Evolutionary conservation across 75 land plant species (phyloP).

Genomic region (Isoetes taiwanensis): DNA sequence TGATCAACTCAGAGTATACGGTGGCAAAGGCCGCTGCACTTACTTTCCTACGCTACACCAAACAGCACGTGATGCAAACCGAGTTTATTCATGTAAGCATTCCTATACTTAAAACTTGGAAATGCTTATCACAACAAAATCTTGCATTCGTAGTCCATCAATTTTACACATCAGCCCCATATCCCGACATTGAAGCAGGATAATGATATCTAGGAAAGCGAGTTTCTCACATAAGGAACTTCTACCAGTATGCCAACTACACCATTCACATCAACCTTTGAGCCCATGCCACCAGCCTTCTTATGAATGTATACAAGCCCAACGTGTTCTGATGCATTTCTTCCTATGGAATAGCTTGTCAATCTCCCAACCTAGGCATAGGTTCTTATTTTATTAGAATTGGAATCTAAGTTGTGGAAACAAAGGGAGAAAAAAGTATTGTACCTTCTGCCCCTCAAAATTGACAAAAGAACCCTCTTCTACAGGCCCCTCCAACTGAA

Average conservation of each 20-base stretch:
- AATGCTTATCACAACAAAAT: too few relatives aligned
- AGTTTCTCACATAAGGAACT: slow-evolving; percentile 15
- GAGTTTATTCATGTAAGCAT: too few relatives aligned
- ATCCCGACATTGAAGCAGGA: too few relatives aligned
- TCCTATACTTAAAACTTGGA: too few relatives aligned
- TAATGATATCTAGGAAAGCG: too few relatives aligned
- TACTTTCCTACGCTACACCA: too few relatives aligned
- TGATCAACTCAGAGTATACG: too few relatives aligned
- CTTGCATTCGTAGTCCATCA: too few relatives aligned
- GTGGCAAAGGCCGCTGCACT: too few relatives aligned
- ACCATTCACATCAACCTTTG: slow-evolving; percentile 16
- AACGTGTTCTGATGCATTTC: slow-evolving; percentile 9
- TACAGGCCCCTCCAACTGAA: slow-evolving; percentile 36
- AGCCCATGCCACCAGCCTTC: slow-evolving; percentile 23
- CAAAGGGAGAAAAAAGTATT: background rate
- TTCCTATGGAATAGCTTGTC: slow-evolving; percentile 21
- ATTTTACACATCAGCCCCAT: too few relatives aligned
- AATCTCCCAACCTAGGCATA: slow-evolving; percentile 21
- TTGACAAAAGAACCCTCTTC: slow-evolving; percentile 41
- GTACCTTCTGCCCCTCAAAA: slow-evolving; percentile 58
- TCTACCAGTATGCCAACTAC: slow-evolving; percentile 13
- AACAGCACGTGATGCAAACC: too few relatives aligned
- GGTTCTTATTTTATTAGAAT: background rate
- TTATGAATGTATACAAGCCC: slow-evolving; percentile 23
- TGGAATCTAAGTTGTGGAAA: background rate